These are phyloP conservation scores for Fraxinus dipetala DNA, from an alignment of 305 asterid species.

Conservation along the genomic window DNA sequence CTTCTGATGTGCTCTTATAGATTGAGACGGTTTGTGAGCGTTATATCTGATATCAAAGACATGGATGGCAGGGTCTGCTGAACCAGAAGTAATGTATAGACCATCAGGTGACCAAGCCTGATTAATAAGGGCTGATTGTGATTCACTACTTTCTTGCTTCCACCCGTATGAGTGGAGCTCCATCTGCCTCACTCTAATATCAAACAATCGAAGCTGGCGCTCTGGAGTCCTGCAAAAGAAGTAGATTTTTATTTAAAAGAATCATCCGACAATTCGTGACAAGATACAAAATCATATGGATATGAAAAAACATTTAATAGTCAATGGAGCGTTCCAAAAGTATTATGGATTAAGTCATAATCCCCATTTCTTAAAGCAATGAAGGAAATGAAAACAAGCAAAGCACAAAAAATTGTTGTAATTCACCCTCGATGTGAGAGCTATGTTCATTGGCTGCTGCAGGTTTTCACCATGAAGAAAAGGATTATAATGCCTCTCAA, in stretches of 20 bases:
- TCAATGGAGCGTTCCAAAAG: neutral
- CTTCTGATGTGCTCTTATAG: slow-evolving; percentile 76
- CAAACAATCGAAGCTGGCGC: slow-evolving; percentile 73
- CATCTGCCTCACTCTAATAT: slow-evolving; percentile 56
- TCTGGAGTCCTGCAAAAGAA: slow-evolving; percentile 62
- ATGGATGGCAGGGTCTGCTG: slow-evolving; percentile 83
- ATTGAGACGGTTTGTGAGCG: slow-evolving; percentile 62
- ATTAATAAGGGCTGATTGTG: slow-evolving; percentile 83
- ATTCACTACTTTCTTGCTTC: slow-evolving; percentile 85
- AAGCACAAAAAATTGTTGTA: neutral
- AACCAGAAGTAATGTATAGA: slow-evolving; percentile 71
- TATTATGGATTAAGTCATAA: neutral
- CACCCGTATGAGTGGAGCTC: slow-evolving; percentile 77
- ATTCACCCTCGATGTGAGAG: neutral
- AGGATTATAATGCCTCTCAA: neutral
- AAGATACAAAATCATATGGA: neutral
- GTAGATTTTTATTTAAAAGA: neutral
- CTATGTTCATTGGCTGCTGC: neutral
- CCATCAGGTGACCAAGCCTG: slow-evolving; percentile 99
- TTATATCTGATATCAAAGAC: slow-evolving; percentile 78
- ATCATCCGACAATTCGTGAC: neutral
- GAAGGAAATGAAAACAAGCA: neutral
- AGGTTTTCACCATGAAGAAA: neutral
- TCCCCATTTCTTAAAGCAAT: neutral
- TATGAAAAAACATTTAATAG: neutral